Evolutionary conservation across 164 flowering plant genomes (phyloP).

Genomic region (Liriodendron chinense): DNA sequence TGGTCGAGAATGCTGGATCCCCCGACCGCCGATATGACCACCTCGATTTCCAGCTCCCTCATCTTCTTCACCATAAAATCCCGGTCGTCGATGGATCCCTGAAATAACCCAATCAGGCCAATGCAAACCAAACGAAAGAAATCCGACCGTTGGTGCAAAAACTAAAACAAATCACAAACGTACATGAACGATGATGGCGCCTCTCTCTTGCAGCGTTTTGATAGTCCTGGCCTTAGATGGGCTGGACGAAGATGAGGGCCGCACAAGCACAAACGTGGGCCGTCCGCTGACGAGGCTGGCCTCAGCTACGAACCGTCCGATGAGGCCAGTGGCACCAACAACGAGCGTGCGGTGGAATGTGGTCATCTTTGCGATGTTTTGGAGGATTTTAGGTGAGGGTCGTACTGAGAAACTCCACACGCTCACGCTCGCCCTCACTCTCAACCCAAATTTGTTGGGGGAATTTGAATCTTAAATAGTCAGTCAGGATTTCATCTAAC

Average conservation of each 20-base stretch:
- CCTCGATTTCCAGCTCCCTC: conserved; percentile 42
- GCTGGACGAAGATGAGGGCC: conserved; percentile 10
- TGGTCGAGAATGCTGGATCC: conserved; percentile 45
- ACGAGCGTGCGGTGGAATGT: conserved; percentile 22
- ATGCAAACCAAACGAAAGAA: not conserved
- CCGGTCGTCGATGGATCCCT: conserved; percentile 49
- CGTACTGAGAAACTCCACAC: not conserved
- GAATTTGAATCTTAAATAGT: too few species aligned
- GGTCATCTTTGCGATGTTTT: not conserved
- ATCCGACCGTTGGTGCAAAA: not conserved
- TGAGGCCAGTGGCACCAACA: conserved; percentile 57
- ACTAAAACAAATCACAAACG: not conserved
- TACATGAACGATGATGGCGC: conserved; percentile 36
- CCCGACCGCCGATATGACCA: conserved; percentile 68
- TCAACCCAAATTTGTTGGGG: too few species aligned
- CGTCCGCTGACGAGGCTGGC: conserved; percentile 46
- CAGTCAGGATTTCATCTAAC: not conserved
- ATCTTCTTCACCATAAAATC: conserved; percentile 44
- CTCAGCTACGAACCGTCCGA: conserved; percentile 53
- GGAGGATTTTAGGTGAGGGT: not conserved
- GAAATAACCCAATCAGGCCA: not conserved
- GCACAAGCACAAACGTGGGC: conserved; percentile 44
- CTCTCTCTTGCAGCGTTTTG: conserved; percentile 40
- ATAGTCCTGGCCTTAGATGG: conserved; percentile 34
- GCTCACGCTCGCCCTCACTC: not conserved